Base-by-base conservation (phyloP, 768 basidiomycete species). In the Imleria badia region DNA sequence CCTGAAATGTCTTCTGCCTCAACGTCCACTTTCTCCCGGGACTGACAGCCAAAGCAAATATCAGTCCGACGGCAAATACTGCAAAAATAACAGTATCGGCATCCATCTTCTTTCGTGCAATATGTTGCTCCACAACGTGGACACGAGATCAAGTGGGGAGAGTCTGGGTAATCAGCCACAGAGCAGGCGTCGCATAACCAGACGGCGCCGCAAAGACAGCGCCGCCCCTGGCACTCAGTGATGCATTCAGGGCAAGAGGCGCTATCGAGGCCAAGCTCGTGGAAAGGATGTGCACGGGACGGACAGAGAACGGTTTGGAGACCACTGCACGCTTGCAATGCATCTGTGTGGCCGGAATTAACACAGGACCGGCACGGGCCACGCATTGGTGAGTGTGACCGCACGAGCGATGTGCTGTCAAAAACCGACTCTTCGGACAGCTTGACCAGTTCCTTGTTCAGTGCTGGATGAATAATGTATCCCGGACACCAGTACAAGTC, bases 231-330 rank as follows among this genome's bases (percentile, higher is more conserved):
- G 12, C 11, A 0, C 22, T 44, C 20, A 3, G 30, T 5, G 22
- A 55, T 3, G 26, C 54, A 55, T 3, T 55, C 54, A 1, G 54
- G 29, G 35, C 41, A 54, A 44, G 14, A 40, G 9, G 44, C 40
- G 9, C 12, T 7, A 36, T 47, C 8, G n/a, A 38, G n/a, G 38
- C 6, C 0, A 35, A 15, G 1, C n/a, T 38, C 10, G 38, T 10
- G 11, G 38, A 38, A 5, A 10, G 9, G 3, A 5, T 19, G 6
- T 11, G 38, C 9, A 19, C 15, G 7, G 38, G n/a, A 38, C 11
- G n/a, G 22, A n/a, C 34, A 26, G 10, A 6, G 3, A 5, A 1
- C 5, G 19, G 12, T 13, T 14, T 10, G n/a, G n/a, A 2, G 0
- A 13, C 1, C 20, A 13, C 7, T 4, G 20, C 48, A 51, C 2